Conservation (phyloP, 805 yeast genomes). For the Saturnispora serradocipensis region DNA sequence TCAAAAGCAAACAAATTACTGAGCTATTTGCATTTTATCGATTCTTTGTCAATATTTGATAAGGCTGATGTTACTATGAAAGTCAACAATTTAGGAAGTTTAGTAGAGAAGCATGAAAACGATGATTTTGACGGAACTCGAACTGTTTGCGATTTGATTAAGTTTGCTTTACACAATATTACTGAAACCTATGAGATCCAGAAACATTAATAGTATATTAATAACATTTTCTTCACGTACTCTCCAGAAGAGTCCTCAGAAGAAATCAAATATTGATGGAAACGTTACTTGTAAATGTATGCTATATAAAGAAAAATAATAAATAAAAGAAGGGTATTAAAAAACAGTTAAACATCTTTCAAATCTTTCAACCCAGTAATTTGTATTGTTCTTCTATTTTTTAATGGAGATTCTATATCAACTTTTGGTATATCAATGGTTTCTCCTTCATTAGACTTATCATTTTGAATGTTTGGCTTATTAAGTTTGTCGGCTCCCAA, state of each 20-base stretch:
- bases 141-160: slow-evolving; percentile 13
- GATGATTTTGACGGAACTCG: background rate
- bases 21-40: slow-evolving; percentile 45
- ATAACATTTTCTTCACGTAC: background rate
- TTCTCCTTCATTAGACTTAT: background rate
- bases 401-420: slow-evolving; percentile 25
- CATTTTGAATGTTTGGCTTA: slow-evolving; percentile 1
- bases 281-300: background rate
- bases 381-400: slow-evolving; percentile 15
- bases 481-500: slow-evolving; percentile 17
- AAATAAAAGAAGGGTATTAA: slow-evolving; percentile 26
- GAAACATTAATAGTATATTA: background rate
- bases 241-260: background rate
- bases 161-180: slow-evolving; percentile 12
- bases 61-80: background rate
- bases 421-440: slow-evolving; percentile 11
- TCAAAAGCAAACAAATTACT: slow-evolving; percentile 37
- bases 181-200: background rate
- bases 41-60: slow-evolving; percentile 19
- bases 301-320: background rate
- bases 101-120: background rate
- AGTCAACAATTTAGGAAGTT: background rate
- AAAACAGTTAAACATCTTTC: slow-evolving; percentile 39
- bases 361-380: slow-evolving; percentile 32
- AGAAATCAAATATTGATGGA: background rate